phyloP scores from a whole-genome alignment of 176 grass and related monocot species.

The Leersia perrieri region DNA sequence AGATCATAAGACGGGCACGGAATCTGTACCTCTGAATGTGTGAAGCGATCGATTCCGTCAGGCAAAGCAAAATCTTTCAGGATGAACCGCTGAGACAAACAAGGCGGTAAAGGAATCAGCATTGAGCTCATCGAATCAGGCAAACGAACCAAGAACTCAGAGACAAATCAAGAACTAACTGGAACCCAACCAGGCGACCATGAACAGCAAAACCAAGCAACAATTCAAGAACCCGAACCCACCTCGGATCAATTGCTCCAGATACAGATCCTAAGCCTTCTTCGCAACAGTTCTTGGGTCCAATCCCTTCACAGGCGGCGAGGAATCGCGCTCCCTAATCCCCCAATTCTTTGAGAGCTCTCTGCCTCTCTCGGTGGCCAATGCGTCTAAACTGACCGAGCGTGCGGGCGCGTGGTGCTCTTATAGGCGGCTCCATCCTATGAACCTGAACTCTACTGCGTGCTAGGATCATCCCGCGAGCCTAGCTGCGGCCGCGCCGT shows the following conservation, averaged over 20 bases:
- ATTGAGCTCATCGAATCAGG: too few species aligned
- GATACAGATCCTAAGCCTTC: too few species aligned
- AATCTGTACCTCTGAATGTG: too few species aligned
- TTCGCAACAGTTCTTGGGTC: too few species aligned
- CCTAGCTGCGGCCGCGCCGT: too few species aligned
- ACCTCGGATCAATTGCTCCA: neutral
- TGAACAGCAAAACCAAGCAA: neutral
- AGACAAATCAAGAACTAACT: neutral
- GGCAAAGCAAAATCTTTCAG: too few species aligned
- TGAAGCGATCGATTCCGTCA: too few species aligned
- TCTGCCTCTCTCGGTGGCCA: neutral
- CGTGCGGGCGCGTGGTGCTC: neutral
- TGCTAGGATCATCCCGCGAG: neutral
- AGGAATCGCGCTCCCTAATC: neutral
- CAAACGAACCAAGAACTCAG: too few species aligned
- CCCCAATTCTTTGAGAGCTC: neutral
- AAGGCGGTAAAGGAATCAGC: too few species aligned
- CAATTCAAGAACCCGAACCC: neutral
- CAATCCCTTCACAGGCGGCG: neutral
- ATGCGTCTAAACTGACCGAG: neutral
- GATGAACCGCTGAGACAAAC: too few species aligned
- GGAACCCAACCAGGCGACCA: neutral
- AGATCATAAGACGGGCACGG: too few species aligned
- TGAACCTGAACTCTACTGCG: neutral
- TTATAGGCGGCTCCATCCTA: constrained; percentile 7